These are phyloP conservation scores for Gossypium trilobum DNA, from an alignment of 441 rosid genomes.

Conservation along the genomic window DNA sequence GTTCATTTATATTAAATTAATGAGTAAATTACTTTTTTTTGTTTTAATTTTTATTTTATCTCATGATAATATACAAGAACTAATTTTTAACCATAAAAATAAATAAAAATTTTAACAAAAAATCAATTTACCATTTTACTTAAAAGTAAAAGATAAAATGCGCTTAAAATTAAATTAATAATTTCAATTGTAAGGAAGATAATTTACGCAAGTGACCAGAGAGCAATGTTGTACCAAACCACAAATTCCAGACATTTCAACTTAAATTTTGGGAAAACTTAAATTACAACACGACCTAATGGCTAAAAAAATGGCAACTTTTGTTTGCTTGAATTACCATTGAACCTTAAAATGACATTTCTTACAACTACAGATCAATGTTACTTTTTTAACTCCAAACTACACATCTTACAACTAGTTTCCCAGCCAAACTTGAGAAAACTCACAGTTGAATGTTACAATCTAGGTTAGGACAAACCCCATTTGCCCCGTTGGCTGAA, in stretches of 20 bases:
- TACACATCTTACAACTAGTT: neutral
- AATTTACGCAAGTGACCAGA: neutral
- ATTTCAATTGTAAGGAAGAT: too few relatives aligned
- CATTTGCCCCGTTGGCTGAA: slow-evolving; percentile 17
- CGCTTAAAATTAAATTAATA: too few relatives aligned
- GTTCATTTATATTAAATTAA: too few relatives aligned
- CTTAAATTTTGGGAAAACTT: neutral
- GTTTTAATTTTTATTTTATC: neutral
- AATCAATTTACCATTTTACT: too few relatives aligned
- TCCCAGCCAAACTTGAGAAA: neutral
- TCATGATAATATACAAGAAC: neutral
- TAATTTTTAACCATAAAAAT: neutral
- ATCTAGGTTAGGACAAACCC: slow-evolving; percentile 44
- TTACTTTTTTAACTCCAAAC: slow-evolving; percentile 4
- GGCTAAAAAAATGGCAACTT: neutral
- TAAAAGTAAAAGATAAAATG: too few relatives aligned
- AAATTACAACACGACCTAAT: neutral
- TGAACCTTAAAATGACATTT: neutral
- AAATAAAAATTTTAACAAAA: neutral
- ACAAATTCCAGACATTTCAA: neutral
- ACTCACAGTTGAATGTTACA: slow-evolving; percentile 22
- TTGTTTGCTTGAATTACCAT: neutral
- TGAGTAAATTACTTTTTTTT: too few relatives aligned
- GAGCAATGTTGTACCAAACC: neutral
- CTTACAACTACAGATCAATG: slow-evolving; percentile 8